Base-by-base conservation (phyloP, 129 eudicot species). In the Helichrysum umbraculigerum region DNA sequence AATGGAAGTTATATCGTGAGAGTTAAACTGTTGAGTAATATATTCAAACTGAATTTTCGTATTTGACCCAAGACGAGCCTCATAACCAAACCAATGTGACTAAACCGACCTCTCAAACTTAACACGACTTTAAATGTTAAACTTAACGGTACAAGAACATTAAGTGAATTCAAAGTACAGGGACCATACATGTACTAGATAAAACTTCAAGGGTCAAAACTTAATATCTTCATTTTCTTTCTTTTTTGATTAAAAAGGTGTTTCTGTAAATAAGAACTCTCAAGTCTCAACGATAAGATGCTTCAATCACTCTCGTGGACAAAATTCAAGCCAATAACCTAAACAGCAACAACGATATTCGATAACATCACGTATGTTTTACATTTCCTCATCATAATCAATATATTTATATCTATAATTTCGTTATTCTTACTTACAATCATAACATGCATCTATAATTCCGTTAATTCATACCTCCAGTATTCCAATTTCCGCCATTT, bases 201-300 rank as follows among this genome's bases (percentile, higher is more conserved):
- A 10, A 54, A 76, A 54, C 32, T 25, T 16, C 39, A 76, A 50
- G 82, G 77, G 51, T 30, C 44, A 28, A 79, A 41, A 73, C 50
- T 30, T 51, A 12, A 29, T 11, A 21, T 8, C n/a, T 62, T 21
- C 16, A 10, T 6, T 16, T 61, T 44, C 22, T 16, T 61, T 44
- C 22, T 32, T 1, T 44, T 30, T 44, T 11, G 16, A 34, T 51
- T 19, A 20, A 50, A 50, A 62, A 62, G 34, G 37, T 28, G 67
- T 29, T 47, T 28, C 17, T 51, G 60, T 20, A 8, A 76, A 75
- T 22, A 1, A 51, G 35, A 14, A 63, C 14, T 33, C 35, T 71
- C 82, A 14, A 63, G 7, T 33, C 35, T 71, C 82, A 58, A 79
- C 73, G 82, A 79, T 79, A 79, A 79, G 82, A 79, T 79, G 78